Base-by-base conservation (phyloP, 306 rosid species). In the Vigna mungo region DNA sequence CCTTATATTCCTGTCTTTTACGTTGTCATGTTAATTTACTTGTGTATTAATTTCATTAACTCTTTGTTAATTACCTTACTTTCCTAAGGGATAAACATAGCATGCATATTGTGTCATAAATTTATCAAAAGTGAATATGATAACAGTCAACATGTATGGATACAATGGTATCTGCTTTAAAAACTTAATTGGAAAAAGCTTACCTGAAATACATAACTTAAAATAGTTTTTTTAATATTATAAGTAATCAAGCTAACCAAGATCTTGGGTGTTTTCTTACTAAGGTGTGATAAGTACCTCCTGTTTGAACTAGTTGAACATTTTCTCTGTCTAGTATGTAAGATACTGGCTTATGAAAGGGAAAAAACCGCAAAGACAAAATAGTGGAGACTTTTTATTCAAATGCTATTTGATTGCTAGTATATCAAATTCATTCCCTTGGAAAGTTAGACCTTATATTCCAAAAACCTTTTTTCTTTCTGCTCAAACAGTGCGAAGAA, bases 161-260 rank as follows among this genome's bases (percentile, higher is more conserved):
- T 60, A 53, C 68, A n/a, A 16, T 39, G 47, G 46, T n/a, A 62
- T 16, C 25, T 51, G 8, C 49, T 52, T 37, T 74, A 25, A 68
- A 81, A 80, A 11, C 20, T 53, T 12, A 65, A 72, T 9, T 44
- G n/a, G 71, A 32, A 54, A 76, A 55, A 20, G 14, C 16, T 34
- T 77, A 18, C 13, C 12, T 48, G 25, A 77, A 43, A 16, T 54
- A 21, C 27, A 17, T 18, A 20, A 27, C 47, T 8, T 54, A 71
- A n/a, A 44, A 68, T 77, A 39, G 36, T 64, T 64, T 41, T 74
- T 39, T 54, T 30, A 21, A 23, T 43, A 39, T 39, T 7, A 55
- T 49, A 72, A 74, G 54, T 53, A 52, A 77, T 25, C 53, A 66
- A 74, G 37, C 62, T 60, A 77, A 47, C 53, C 30, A 52, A 66